Base-by-base conservation (phyloP, 2,329 filamentous ascomycete genomes). In the Phoma sp. region DNA sequence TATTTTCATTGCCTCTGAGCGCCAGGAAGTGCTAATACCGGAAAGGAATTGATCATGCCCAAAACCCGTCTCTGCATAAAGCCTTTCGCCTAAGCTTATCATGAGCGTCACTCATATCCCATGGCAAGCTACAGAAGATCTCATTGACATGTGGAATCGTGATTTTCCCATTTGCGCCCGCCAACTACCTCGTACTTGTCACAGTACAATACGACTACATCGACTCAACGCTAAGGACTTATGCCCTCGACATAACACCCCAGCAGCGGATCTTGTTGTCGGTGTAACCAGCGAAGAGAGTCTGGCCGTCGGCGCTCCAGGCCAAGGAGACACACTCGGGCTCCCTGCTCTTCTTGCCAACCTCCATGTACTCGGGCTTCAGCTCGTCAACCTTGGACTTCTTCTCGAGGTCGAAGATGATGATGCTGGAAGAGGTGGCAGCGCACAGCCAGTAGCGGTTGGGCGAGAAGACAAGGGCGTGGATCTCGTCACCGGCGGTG, bases 401-500 rank as follows among this genome's bases (percentile, higher is more conserved):
- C 93, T 99, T 99, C 92, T 99, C 95, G 72, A 99, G 88, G 78
- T 99, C 95, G 84, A 99, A 99, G 87, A 99, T 98, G 87, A 97
- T 97, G 87, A 99, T 98, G 87, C 88, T 92, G 84, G 87, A 91
- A 78, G 92, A 87, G 65, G 95, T 99, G 78, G 95, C 95, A 78
- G 95, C 95, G 87, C 95, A 99, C 73, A 99, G 89, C 95, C 95
- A 99, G 92, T 99, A 99, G 81, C 95, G 90, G 92, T 99, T 99
- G 78, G 95, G 95, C 66, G 95, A 98, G 91, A 99, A 99, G 81
- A 98, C 95, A 71, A 99, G 93, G 72, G 95, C 93, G 85, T 99
- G 95, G 87, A 99, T 99, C 89, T 98, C 95, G 81, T 99, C 93
- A 82, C 93, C 95, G 79, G 95, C 95, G 83, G 93, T 95, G 78